These are phyloP conservation scores for Atkinsonella texensis DNA, from an alignment of 2,329 filamentous ascomycete species.

Conservation along the genomic window DNA sequence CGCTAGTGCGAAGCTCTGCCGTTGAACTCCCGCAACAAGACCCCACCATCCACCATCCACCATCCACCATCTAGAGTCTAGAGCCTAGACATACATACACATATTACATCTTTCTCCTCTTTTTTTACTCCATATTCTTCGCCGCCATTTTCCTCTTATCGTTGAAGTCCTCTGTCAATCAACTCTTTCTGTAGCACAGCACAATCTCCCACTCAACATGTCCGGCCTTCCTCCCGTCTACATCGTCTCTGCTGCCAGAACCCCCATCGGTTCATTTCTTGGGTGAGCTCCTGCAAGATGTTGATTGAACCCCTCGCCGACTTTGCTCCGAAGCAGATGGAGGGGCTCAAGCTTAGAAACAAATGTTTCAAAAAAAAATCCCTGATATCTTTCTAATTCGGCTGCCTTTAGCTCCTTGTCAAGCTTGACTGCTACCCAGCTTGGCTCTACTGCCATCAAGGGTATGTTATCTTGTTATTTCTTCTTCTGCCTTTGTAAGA, in stretches of 20 bases:
- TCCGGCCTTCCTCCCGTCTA: slow-evolving; percentile 78
- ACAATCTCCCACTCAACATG: slow-evolving; percentile 36
- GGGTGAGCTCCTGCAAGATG: slow-evolving; percentile 46
- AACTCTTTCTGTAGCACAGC: background rate
- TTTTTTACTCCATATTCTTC: too few species aligned
- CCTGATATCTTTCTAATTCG: background rate
- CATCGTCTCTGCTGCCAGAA: slow-evolving; percentile 85
- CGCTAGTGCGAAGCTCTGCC: too few species aligned
- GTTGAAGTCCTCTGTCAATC: slow-evolving; percentile 1
- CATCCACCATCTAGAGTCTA: too few species aligned
- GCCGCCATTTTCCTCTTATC: background rate
- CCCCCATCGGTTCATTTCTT: slow-evolving; percentile 86
- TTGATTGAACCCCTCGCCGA: slow-evolving; percentile 1
- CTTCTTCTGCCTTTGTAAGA: background rate
- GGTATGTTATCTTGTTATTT: slow-evolving; percentile 35
- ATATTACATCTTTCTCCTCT: too few species aligned
- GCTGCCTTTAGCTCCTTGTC: slow-evolving; percentile 59
- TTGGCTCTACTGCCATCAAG: slow-evolving; percentile 89
- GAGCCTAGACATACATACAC: too few species aligned
- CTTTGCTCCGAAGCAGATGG: background rate
- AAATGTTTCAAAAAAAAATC: background rate
- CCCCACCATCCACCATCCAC: too few species aligned
- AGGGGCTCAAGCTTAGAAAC: background rate
- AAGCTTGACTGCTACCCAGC: slow-evolving; percentile 71
- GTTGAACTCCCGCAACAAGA: too few species aligned